Base-by-base conservation (phyloP, 306 rosid species). In the Castanopsis chinensis region DNA sequence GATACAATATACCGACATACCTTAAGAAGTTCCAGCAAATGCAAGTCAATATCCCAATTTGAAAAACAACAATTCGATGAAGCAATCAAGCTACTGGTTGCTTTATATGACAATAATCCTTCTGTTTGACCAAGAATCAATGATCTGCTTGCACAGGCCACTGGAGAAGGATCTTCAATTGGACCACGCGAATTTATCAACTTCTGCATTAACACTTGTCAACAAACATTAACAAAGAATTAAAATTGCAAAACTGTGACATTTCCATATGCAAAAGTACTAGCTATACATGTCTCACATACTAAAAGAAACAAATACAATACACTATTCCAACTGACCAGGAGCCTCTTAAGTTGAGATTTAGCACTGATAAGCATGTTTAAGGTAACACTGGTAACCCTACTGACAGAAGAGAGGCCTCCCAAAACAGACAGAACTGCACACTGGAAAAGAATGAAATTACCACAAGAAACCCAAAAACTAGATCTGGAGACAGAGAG, bases 121-220 rank as follows among this genome's bases (percentile, higher is more conserved):
- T 95, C 98, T 75, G 85, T 84, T 80, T 91, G 94, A 78, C 99
- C 92, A 19, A 90, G 77, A 82, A 91, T 75, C 78, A 91, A 79
- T 69, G 86, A 85, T 83, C 89, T 91, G 85, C 88, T 83, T 56
- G 97, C 97, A 72, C 60, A 23, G 32, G 90, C 93, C 80, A 89
- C 79, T 3, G 92, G 98, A 79, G 99, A 93, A 84, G 99, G 99
- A 87, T 95, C 99, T 88, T 95, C 96, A 88, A 89, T 90, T 67
- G 93, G 98, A 85, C 93, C 97, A 76, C 87, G 87, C 73, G 92
- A 90, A 79, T 87, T 93, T 79, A 95, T 88, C 94, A 91, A 91
- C 79, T 88, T 93, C 99, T 95, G 98, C 93, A 93, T 78, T 67
- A 80, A 82, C 73, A 84, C 84, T 85, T 82, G 86, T 87, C 90